These are phyloP conservation scores for Stemphylium beticola DNA, from an alignment of 2,329 filamentous ascomycete species.

Conservation along the genomic window DNA sequence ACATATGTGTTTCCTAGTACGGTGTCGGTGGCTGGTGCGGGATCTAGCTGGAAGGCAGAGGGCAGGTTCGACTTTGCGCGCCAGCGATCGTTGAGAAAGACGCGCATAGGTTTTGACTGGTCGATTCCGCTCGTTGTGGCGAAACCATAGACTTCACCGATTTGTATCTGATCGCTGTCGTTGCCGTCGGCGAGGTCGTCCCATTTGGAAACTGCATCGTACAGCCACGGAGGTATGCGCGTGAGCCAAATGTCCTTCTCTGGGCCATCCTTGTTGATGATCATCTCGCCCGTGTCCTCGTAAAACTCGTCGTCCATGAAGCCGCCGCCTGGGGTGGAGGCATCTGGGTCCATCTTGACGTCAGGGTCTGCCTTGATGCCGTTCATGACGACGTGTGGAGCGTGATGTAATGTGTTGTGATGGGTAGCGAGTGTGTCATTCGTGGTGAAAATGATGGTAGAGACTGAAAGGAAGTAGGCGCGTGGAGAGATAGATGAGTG, in stretches of 20 bases:
- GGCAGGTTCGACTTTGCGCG: slow-evolving; percentile 76
- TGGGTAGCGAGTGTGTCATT: not conserved
- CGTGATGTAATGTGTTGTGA: not conserved
- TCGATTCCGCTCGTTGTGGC: slow-evolving; percentile 35
- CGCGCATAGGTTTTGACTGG: slow-evolving; percentile 61
- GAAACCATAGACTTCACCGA: slow-evolving; percentile 45
- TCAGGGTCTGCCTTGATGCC: slow-evolving; percentile 50
- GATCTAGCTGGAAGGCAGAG: slow-evolving; percentile 83
- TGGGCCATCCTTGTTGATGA: slow-evolving; percentile 36
- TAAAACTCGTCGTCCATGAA: slow-evolving; percentile 52
- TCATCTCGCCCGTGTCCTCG: slow-evolving; percentile 54
- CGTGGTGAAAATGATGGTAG: not conserved
- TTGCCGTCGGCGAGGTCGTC: slow-evolving; percentile 43
- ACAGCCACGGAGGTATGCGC: slow-evolving; percentile 50
- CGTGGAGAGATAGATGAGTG: slow-evolving; percentile 1
- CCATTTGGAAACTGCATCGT: slow-evolving; percentile 46
- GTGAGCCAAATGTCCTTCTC: slow-evolving; percentile 46
- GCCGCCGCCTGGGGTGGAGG: slow-evolving; percentile 37
- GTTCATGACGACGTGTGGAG: slow-evolving; percentile 39
- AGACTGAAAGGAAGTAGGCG: not conserved
- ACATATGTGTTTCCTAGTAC: slow-evolving; percentile 85
- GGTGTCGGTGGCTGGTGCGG: slow-evolving; percentile 57
- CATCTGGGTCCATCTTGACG: slow-evolving; percentile 39
- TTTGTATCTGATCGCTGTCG: slow-evolving; percentile 48
- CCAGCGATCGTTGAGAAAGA: slow-evolving; percentile 69